Evolutionary conservation across 2,329 filamentous ascomycete genomes (phyloP), one percentile per base, ranked within the genome.

Genomic region (Penicillium frequentans): DNA sequence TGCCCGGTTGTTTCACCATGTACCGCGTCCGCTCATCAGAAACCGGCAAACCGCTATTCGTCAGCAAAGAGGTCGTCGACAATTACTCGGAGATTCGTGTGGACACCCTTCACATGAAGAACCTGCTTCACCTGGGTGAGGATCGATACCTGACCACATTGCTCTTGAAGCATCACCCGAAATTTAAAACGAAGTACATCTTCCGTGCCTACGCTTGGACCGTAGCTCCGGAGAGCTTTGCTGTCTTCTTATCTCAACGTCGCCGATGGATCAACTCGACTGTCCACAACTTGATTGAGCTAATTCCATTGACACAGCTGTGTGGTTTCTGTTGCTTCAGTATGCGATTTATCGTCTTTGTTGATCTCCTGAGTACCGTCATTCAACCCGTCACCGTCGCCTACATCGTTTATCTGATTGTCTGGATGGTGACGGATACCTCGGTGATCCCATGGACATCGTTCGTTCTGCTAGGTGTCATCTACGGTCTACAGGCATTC

Each of bases 281-380:
- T 0, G 91, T 99, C 51, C 95, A 99, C 83, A 99, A 99, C 75
- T 82, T 99, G 61, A 90, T 96, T 62, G 95, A 99, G 75, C 88
- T 99, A 60, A 93, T 98, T 61, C 93, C 93, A 6, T 82, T 99
- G 75, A 86, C 90, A 60, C 90, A 98, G 74, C 89, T 99, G 50
- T 99, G 95, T 76, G 95, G 95, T 78, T 99, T 99, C 88, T 99
- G 95, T 83, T 99, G 95, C 79, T 99, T 99, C 82, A 96, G 90
- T 77, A 99, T 99, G 95, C 89, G 95, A 69, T 99, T 99, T 76
- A 85, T 99, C 57, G 93, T 99, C 65, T 96, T 99, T 70, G 75
- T 99, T 65, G 95, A 99, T 76, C 81, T 99, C 67, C 81, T 99
- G 62, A 95, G 90, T 55, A 99, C 95, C 1, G 79, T 98, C 55